Percentiles rank a stretch among this genome's conserved stretches.
phyloP scores from a whole-genome alignment of 768 basidiomycete genomes.

The Suillus americanus region DNA sequence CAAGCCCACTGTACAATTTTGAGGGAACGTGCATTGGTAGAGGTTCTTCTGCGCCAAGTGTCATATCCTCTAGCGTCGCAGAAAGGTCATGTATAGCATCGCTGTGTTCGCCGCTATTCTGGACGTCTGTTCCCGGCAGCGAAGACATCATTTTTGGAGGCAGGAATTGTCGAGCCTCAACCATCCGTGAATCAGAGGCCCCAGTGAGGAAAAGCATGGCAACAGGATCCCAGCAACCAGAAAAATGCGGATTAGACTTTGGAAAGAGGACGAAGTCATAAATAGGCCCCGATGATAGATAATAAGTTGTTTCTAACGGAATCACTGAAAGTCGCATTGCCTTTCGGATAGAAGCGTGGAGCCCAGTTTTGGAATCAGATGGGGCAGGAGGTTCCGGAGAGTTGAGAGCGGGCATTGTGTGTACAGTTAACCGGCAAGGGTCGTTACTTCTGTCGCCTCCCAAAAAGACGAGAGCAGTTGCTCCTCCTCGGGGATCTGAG shows the following conservation, averaged over 20 bases:
- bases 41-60: slow-evolving; percentile 4
- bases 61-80: slow-evolving; percentile 7
- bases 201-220: slow-evolving; percentile 65
- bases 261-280: slow-evolving; percentile 86
- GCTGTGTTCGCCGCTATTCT: background rate
- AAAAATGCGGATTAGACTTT: slow-evolving; percentile 65
- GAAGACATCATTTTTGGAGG: slow-evolving; percentile 47
- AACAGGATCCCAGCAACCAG: slow-evolving; percentile 63
- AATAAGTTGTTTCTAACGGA: slow-evolving; percentile 52
- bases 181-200: slow-evolving; percentile 43
- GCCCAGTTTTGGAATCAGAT: slow-evolving; percentile 17
- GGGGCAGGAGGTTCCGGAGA: slow-evolving; percentile 45
- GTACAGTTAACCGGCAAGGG: slow-evolving; percentile 61
- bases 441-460: slow-evolving; percentile 67
- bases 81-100: slow-evolving; percentile 2
- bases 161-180: slow-evolving; percentile 72
- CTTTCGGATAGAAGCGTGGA: slow-evolving; percentile 46
- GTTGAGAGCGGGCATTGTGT: slow-evolving; percentile 67
- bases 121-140: slow-evolving; percentile 4
- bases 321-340: slow-evolving; percentile 64
- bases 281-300: slow-evolving; percentile 54
- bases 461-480: slow-evolving; percentile 70
- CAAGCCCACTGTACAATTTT: slow-evolving; percentile 35
- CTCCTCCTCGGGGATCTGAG: slow-evolving; percentile 63
- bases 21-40: slow-evolving; percentile 5